Conservation (phyloP, 176 grass and related monocot genomes). For the Chloris gayana region DNA sequence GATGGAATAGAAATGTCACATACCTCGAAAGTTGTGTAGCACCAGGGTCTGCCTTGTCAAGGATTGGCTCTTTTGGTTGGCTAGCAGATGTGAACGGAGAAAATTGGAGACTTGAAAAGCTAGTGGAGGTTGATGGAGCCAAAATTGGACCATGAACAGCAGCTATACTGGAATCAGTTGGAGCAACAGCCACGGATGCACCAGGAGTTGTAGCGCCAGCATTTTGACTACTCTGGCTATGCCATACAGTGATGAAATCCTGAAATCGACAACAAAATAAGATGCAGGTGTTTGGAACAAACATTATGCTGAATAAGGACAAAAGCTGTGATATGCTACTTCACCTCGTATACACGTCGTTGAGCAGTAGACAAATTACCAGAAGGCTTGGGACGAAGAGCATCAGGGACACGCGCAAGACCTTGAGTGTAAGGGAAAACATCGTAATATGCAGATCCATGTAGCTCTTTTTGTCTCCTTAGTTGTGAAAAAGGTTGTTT, state of each 20-base stretch:
- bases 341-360: slow-evolving; percentile 88
- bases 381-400: slow-evolving; percentile 73
- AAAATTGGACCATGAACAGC: slow-evolving; percentile 74
- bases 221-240: slow-evolving; percentile 80
- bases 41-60: slow-evolving; percentile 57
- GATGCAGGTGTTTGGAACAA: slow-evolving; percentile 15
- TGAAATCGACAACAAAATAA: slow-evolving; percentile 45
- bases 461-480: slow-evolving; percentile 77
- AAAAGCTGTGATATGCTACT: slow-evolving; percentile 1
- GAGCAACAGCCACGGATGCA: slow-evolving; percentile 31
- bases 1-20: slow-evolving; percentile 3
- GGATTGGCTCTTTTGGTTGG: slow-evolving; percentile 63
- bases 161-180: slow-evolving; percentile 51
- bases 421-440: slow-evolving; percentile 80
- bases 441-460: slow-evolving; percentile 88
- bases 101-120: slow-evolving; percentile 54
- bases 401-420: slow-evolving; percentile 68
- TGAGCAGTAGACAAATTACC: slow-evolving; percentile 68
- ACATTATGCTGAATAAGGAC: not conserved
- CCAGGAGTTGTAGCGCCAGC: slow-evolving; percentile 52
- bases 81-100: slow-evolving; percentile 43
- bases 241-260: slow-evolving; percentile 95
- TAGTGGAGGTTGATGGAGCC: slow-evolving; percentile 36
- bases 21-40: slow-evolving; percentile 63
- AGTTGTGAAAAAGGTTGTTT: slow-evolving; percentile 65